Conservation (phyloP, 169 alveolate species). For the Plasmodium fragile region DNA sequence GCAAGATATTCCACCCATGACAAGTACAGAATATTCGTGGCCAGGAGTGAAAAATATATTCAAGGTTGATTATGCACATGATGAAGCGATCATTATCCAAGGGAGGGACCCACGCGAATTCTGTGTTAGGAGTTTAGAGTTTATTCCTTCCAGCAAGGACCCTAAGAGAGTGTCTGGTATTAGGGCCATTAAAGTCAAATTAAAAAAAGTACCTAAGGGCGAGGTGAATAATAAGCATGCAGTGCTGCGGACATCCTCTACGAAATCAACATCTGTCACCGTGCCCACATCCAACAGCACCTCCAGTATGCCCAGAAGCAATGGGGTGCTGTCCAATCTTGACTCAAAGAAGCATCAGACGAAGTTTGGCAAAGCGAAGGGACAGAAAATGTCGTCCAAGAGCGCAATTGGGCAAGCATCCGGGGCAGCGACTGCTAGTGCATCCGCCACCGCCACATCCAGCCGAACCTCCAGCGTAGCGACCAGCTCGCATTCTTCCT, state of each 20-base stretch:
- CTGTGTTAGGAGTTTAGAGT: conserved; percentile 79
- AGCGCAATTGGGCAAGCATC: not conserved
- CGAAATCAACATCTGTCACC: not conserved
- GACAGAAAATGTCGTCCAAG: not conserved
- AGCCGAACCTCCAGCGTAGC: not conserved
- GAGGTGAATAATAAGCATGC: not conserved
- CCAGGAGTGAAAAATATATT: conserved; percentile 70
- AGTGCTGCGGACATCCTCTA: not conserved
- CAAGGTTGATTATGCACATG: conserved; percentile 82
- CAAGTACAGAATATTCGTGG: conserved; percentile 65
- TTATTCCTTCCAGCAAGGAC: conserved; percentile 78
- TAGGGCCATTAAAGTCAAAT: conserved; percentile 76
- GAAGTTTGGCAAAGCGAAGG: not conserved
- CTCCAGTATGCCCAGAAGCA: not conserved
- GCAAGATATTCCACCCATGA: conserved; percentile 70
- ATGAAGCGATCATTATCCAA: conserved; percentile 78
- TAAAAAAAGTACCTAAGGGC: conserved; percentile 1
- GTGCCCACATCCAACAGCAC: not conserved
- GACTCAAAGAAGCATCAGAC: not conserved
- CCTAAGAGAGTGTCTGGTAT: conserved; percentile 78
- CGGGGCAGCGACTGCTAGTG: not conserved
- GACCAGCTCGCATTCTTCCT: conserved; percentile 8
- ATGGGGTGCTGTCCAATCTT: not conserved
- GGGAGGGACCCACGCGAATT: conserved; percentile 85
- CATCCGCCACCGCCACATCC: not conserved